These are phyloP conservation scores for Cinnamomum micranthum DNA, from an alignment of 164 flowering plant species.

Conservation along the genomic window DNA sequence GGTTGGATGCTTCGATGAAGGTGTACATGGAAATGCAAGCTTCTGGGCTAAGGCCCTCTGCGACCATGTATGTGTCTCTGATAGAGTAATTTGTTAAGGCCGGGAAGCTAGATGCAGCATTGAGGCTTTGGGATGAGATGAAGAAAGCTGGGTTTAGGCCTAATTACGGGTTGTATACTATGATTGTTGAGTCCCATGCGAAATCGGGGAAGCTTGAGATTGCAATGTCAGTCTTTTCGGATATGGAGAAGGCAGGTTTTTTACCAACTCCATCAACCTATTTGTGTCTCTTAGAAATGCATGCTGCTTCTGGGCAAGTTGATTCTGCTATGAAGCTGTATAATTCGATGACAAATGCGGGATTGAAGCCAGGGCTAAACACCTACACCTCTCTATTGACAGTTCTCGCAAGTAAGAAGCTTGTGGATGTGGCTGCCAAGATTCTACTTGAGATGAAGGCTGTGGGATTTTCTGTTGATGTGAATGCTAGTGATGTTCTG, in stretches of 20 bases:
- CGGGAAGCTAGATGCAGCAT: slow-evolving; percentile 81
- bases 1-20: slow-evolving; percentile 85
- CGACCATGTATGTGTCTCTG: slow-evolving; percentile 72
- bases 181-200: slow-evolving; percentile 91
- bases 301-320: slow-evolving; percentile 80
- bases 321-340: slow-evolving; percentile 93
- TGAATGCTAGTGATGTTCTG: slow-evolving; percentile 89
- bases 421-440: slow-evolving; percentile 97
- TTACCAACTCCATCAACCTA: slow-evolving; percentile 90
- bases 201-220: slow-evolving; percentile 93
- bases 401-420: slow-evolving; percentile 84
- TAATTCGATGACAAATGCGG: slow-evolving; percentile 91
- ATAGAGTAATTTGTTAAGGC: slow-evolving; percentile 89
- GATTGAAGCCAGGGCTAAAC: slow-evolving; percentile 80
- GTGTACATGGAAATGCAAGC: slow-evolving; percentile 85
- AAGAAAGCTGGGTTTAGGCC: slow-evolving; percentile 84
- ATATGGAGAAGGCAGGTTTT: slow-evolving; percentile 97
- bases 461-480: slow-evolving; percentile 84
- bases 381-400: slow-evolving; percentile 77
- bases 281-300: slow-evolving; percentile 88
- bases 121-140: slow-evolving; percentile 95
- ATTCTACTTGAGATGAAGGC: slow-evolving; percentile 92
- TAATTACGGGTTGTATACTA: slow-evolving; percentile 78
- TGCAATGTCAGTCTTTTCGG: slow-evolving; percentile 76
- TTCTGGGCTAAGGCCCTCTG: slow-evolving; percentile 66